Evolutionary conservation across 2,329 filamentous ascomycete species (phyloP), one percentile per base, ranked within the genome.

Genomic region (Cladophialophora yegresii): DNA sequence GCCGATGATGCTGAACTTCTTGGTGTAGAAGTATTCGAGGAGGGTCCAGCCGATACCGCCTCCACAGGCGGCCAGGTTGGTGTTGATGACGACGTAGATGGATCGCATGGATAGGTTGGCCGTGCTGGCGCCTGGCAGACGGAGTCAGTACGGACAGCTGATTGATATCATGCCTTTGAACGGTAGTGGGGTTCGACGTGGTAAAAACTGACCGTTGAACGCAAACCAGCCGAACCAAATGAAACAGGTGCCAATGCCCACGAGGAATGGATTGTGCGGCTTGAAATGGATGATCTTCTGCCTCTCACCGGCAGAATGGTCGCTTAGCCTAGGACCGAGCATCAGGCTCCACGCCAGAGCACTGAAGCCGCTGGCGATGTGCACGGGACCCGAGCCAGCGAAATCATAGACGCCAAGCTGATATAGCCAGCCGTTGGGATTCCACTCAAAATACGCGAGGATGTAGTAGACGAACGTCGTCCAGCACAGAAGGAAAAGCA

Each of bases 401-500:
- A 91, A 92, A 75, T 92, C 89, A 70, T 90, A 84, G 20, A 87
- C 84, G 50, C 87, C 87, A 45, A 91, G 82, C 23, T 84, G 82
- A 76, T 82, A 87, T 32, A 89, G 82, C 88, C 89, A 92, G 53
- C 89, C 89, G 67, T 85, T 87, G 54, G 81, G 78, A 76, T 91
- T 91, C 89, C 89, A 92, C 51, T 89, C 90, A 84, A 88, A 91
- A 77, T 89, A 89, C 54, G 89, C 89, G 65, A 91, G 84, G 26
- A 65, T 54, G 71, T 89, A 87, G 78, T 90, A 90, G 64, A 90
- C 86, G 67, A 90, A 81, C 43, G 87, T 90, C 20, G 85, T 80
- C 87, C 88, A 90, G 74, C 88, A 81, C 76, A 90, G 89, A 71
- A 87, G 86, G 78, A 90, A 90, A n/a, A 89, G 77, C 72, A 90